A percentile compares a stretch with the other conserved stretches of the same genome.
Evolutionary conservation across 2,329 filamentous ascomycete species (phyloP).

Genomic region (Colletotrichum horii): DNA sequence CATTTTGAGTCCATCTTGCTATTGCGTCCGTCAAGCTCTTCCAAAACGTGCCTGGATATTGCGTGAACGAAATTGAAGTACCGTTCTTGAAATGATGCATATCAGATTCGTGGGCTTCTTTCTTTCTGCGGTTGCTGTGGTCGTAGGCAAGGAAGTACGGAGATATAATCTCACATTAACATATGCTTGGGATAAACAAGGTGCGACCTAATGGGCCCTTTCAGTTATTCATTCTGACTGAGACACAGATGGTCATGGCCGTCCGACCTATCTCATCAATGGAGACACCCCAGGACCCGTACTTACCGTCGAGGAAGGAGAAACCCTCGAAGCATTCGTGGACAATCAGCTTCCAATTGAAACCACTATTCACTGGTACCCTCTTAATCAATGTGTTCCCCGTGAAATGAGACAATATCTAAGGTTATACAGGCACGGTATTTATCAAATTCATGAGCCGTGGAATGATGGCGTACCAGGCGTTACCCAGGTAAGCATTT

Average conservation of each 20-base stretch:
- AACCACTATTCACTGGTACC: slow-evolving; percentile 6
- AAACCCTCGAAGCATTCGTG: slow-evolving; percentile 6
- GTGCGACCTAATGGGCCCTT: neutral
- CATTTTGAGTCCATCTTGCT: neutral
- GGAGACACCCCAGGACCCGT: slow-evolving; percentile 1
- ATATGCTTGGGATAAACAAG: neutral
- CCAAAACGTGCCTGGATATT: neutral
- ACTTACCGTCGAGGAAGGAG: neutral
- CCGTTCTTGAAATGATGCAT: neutral
- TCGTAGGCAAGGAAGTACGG: neutral
- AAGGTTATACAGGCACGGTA: neutral
- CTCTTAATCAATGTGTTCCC: accelerated
- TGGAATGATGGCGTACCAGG: slow-evolving; percentile 14
- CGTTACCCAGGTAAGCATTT: neutral
- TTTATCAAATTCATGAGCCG: slow-evolving; percentile 6
- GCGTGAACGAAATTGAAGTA: neutral
- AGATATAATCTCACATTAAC: slow-evolving; percentile 4
- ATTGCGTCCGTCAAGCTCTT: neutral
- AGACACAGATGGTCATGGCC: neutral
- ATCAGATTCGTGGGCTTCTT: neutral
- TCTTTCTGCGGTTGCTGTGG: neutral
- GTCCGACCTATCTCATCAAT: slow-evolving; percentile 5
- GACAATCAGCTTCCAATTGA: slow-evolving; percentile 6
- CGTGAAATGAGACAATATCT: neutral
- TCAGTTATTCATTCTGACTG: neutral